Evolutionary conservation across 768 basidiomycete genomes (phyloP).

Genomic region (Boletus sensibilis): DNA sequence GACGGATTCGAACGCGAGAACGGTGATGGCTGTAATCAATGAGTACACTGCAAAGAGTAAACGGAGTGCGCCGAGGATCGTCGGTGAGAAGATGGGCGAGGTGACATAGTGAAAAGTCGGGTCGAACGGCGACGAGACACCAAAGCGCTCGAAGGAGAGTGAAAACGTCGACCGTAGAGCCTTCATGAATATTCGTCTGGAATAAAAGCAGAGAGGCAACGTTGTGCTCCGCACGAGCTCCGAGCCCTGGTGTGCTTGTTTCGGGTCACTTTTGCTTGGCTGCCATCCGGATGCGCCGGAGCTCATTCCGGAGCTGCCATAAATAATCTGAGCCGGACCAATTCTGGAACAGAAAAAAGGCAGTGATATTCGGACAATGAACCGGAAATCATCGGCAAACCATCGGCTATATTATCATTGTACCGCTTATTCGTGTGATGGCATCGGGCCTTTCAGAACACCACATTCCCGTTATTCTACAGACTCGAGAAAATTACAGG

Average conservation of each 20-base stretch:
- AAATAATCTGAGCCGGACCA: not conserved
- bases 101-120: constrained; percentile 38
- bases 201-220: not conserved
- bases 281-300: not conserved
- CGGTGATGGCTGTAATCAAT: constrained; percentile 38
- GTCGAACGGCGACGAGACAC: constrained; percentile 44
- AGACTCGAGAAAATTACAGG: too few species aligned
- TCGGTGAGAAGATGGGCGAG: constrained; percentile 43
- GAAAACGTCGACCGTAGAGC: not conserved
- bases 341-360: not conserved
- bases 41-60: constrained; percentile 52
- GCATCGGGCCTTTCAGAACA: too few species aligned
- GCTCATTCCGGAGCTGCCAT: too few species aligned
- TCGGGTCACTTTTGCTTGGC: constrained; percentile 8
- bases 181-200: constrained; percentile 5
- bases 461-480: too few species aligned
- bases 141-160: constrained; percentile 27
- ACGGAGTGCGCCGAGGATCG: constrained; percentile 44
- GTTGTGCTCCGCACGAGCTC: not conserved
- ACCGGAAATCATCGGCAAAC: too few species aligned
- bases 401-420: too few species aligned
- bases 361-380: too few species aligned
- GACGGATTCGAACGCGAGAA: constrained; percentile 33
- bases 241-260: not conserved
- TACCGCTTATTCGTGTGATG: too few species aligned